These are phyloP conservation scores for Mitragyna speciosa DNA, from an alignment of 257 asterid species.

Conservation along the genomic window DNA sequence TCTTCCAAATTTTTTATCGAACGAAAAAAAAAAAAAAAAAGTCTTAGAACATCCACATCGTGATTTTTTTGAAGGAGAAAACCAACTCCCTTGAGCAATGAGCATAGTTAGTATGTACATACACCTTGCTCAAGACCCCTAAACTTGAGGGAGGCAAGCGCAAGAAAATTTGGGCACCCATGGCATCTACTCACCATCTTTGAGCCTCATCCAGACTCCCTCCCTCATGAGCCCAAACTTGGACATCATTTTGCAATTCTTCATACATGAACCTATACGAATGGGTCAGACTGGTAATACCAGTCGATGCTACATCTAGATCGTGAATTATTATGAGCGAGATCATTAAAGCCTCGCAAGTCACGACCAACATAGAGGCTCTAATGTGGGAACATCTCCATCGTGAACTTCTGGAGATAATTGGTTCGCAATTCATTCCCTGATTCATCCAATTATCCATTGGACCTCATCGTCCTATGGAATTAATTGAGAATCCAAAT, in stretches of 20 bases:
- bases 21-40: too few relatives aligned
- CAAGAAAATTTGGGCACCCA: neutral
- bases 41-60: neutral
- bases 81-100: neutral
- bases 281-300: neutral
- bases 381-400: too few relatives aligned
- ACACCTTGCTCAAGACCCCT: neutral
- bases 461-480: neutral
- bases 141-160: too few relatives aligned
- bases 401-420: neutral
- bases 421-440: too few relatives aligned
- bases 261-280: neutral
- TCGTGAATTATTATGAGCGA: too few relatives aligned
- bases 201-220: neutral
- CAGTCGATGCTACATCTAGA: too few relatives aligned
- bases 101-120: neutral
- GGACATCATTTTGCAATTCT: neutral
- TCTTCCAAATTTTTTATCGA: too few relatives aligned
- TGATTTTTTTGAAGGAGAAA: neutral
- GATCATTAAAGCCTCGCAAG: too few relatives aligned
- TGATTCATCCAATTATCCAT: neutral
- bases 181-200: neutral
- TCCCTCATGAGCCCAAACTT: neutral
- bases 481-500: conserved; percentile 1
- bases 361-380: too few relatives aligned